phyloP scores from a whole-genome alignment of 2,329 filamentous ascomycete species.

The Botrytis sinoallii region DNA sequence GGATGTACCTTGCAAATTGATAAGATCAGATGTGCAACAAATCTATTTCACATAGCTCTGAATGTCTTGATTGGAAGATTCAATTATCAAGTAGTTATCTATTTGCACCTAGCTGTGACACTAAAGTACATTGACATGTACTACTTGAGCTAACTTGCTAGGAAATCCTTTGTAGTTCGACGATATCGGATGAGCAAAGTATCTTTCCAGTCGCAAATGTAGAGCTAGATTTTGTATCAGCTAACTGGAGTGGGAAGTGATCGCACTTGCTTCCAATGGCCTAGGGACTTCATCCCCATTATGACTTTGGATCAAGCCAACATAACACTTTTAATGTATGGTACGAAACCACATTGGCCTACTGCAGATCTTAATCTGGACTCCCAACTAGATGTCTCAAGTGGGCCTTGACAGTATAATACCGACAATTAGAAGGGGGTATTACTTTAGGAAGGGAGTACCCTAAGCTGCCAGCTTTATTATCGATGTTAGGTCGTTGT shows the following conservation, averaged over 20 bases:
- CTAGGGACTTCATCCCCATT: neutral
- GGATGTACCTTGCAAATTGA: neutral
- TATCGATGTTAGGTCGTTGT: no score
- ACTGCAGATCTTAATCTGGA: neutral
- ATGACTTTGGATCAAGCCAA: neutral
- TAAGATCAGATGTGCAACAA: neutral
- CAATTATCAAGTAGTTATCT: neutral
- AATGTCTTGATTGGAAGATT: neutral
- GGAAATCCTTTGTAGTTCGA: neutral
- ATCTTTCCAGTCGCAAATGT: neutral
- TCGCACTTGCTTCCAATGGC: neutral
- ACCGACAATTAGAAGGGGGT: rapidly evolving
- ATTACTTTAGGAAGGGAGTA: no score
- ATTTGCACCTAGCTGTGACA: neutral
- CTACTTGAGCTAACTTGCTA: neutral
- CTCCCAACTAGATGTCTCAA: neutral
- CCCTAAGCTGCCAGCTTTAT: neutral
- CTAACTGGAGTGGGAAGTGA: neutral
- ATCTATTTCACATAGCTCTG: neutral
- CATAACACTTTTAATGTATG: neutral
- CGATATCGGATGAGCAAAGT: rapidly evolving
- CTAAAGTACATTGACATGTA: neutral
- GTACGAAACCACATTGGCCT: neutral
- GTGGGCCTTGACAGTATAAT: neutral
- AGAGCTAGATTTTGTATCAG: neutral